Evolutionary conservation across 257 asterid species (phyloP), one percentile per base, ranked within the genome.

Genomic region (Voacanga thouarsii): DNA sequence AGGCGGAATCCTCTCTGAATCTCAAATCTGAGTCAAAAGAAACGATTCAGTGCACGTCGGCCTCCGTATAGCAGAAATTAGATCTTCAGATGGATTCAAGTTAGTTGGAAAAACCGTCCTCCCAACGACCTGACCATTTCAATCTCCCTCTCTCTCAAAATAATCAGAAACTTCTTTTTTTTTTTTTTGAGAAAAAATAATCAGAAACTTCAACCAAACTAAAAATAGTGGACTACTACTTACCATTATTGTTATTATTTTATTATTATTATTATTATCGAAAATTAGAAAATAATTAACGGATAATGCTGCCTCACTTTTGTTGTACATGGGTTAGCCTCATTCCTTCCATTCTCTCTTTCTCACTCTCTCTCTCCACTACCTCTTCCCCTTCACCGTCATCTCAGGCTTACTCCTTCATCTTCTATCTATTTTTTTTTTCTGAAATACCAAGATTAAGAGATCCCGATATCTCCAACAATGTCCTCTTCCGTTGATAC

Each of bases 401-500:
- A 41, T 68, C 30, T 41, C 47, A 37, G 24, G 30, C 56, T 18
- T 21, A 15, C 4, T 81, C 79, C 44, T 60, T 33, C 75, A 66
- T 60, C 72, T 72, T 80, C 72, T 33, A 1, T 55, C 30, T 79
- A 28, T 56, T 49, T 71, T 69, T 56, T 49, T 71, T 69, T 4
- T 56, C 44, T 5, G 33, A 1, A 28, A 63, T 57, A 23, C 65
- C 28, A 7, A 57, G 12, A 12, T 61, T 61, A 61, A 28, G 18
- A n/a, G 10, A 23, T 60, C 26, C 67, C 16, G 0, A 1, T 12
- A 60, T 5, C 37, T 37, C 1, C 33, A 12, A 12, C 39, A 60
- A 60, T 7, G 26, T n/a, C 60, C 26, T 43, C 78, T 26, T 30
- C 71, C 24, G 74, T 68, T 92, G 96, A 89, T 79, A 49, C 84